These are phyloP conservation scores for Fusarium cyanostomum DNA, from an alignment of 2,329 filamentous ascomycete species.

Conservation along the genomic window DNA sequence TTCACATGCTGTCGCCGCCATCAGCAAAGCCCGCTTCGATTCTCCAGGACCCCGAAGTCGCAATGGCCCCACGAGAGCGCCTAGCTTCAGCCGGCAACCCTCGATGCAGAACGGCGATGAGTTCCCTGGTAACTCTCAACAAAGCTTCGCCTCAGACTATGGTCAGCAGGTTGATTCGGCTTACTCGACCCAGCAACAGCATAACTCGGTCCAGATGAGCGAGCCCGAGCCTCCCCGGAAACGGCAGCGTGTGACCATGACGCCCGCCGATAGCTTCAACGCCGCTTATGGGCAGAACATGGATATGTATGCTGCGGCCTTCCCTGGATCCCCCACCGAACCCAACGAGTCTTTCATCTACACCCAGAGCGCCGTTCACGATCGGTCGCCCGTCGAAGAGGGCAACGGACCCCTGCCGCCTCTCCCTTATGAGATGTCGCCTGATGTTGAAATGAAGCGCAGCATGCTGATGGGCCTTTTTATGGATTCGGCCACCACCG, in stretches of 20 bases:
- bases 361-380: constrained; percentile 59
- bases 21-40: constrained; percentile 95
- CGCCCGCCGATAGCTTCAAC: constrained; percentile 66
- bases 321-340: constrained; percentile 80
- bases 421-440: constrained; percentile 66
- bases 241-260: constrained; percentile 69
- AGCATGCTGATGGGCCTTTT: constrained; percentile 85
- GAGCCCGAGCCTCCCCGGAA: constrained; percentile 84
- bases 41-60: constrained; percentile 78
- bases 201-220: constrained; percentile 44
- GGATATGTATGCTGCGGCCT: constrained; percentile 56
- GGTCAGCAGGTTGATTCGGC: constrained; percentile 77
- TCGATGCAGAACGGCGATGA: constrained; percentile 76
- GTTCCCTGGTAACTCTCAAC: constrained; percentile 80
- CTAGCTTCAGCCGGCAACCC: constrained; percentile 76
- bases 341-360: constrained; percentile 83
- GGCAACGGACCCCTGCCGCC: constrained; percentile 71
- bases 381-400: constrained; percentile 56
- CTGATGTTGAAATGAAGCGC: constrained; percentile 81
- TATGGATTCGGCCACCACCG: constrained; percentile 75
- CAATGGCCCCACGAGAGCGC: constrained; percentile 71
- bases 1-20: constrained; percentile 91
- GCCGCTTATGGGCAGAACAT: constrained; percentile 58
- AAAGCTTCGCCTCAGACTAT: constrained; percentile 81
- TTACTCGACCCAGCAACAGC: constrained; percentile 69